Evolutionary conservation across 2,329 filamentous ascomycete genomes (phyloP).

Genomic region (Chrysosporium keratinophilum): DNA sequence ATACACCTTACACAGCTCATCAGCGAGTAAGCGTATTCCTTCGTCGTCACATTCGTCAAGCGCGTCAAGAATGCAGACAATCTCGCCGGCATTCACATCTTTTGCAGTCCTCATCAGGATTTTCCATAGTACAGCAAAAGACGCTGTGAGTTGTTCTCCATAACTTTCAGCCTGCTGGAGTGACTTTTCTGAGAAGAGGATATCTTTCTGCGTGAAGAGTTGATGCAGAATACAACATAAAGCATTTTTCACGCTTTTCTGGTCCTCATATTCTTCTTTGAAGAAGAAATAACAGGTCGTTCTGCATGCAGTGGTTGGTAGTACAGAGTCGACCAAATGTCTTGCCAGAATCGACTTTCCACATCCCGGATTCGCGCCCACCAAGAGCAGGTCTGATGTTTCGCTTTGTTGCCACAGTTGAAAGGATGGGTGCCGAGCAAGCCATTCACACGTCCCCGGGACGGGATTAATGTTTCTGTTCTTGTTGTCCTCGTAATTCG

Average conservation of each 20-base stretch:
- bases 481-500: conserved; percentile 8
- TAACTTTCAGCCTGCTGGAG: conserved; percentile 6
- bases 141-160: conserved; percentile 15
- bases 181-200: conserved; percentile 17
- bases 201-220: conserved; percentile 23
- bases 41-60: conserved; percentile 33
- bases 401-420: conserved; percentile 16
- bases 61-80: conserved; percentile 35
- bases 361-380: conserved; percentile 38
- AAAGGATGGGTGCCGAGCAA: conserved; percentile 15
- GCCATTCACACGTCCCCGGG: conserved; percentile 20
- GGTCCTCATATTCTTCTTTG: conserved; percentile 33
- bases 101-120: conserved; percentile 19
- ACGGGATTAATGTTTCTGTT: conserved; percentile 14
- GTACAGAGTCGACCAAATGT: conserved; percentile 26
- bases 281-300: conserved; percentile 39
- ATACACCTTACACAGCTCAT: conserved; percentile 17
- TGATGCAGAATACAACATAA: conserved; percentile 33
- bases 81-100: conserved; percentile 16
- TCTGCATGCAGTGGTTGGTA: conserved; percentile 17
- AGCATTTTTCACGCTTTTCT: conserved; percentile 24
- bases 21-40: background rate
- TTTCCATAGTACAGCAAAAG: conserved; percentile 24
- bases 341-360: conserved; percentile 38
- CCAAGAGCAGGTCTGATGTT: conserved; percentile 24